Percentiles rank a stretch among this genome's conserved stretches.
Conservation (phyloP, 805 yeast species). For the Yarrowia yakushimensis region DNA sequence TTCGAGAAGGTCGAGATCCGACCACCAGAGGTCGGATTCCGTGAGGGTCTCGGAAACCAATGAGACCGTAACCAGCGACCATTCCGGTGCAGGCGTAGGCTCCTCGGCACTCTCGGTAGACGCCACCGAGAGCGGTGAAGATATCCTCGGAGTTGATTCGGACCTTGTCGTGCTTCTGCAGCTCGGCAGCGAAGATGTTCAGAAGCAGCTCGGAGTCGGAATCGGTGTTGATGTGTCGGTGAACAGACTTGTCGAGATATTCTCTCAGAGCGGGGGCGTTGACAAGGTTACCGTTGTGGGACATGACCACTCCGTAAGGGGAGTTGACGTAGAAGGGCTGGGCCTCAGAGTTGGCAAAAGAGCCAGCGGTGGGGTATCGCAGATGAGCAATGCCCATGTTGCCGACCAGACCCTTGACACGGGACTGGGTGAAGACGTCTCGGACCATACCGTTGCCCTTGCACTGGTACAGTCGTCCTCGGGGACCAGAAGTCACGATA, state of each 20-base stretch:
- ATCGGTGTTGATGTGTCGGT: slow-evolving; percentile 96
- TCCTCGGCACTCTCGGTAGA: slow-evolving; percentile 78
- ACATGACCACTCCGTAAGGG: slow-evolving; percentile 86
- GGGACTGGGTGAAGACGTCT: slow-evolving; percentile 84
- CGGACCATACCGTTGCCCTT: slow-evolving; percentile 99
- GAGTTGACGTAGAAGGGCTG: slow-evolving; percentile 98
- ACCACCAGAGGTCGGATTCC: slow-evolving; percentile 89
- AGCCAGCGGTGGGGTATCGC: slow-evolving; percentile 97
- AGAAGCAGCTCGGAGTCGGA: slow-evolving; percentile 88
- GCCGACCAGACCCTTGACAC: slow-evolving; percentile 79
- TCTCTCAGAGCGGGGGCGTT: slow-evolving; percentile 73
- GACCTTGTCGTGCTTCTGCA: slow-evolving; percentile 86
- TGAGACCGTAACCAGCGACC: slow-evolving; percentile 92
- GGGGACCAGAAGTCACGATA: slow-evolving; percentile 88
- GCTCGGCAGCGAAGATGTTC: slow-evolving; percentile 86
- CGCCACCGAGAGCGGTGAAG: slow-evolving; percentile 79
- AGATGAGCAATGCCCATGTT: slow-evolving; percentile 93
- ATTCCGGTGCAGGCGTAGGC: slow-evolving; percentile 96
- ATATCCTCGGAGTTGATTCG: slow-evolving; percentile 90
- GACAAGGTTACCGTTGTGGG: slow-evolving; percentile 94
- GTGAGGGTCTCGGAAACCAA: slow-evolving; percentile 96
- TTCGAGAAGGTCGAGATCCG: slow-evolving; percentile 71
- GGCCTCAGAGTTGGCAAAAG: slow-evolving; percentile 92
- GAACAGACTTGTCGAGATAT: slow-evolving; percentile 88
- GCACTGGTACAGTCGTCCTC: slow-evolving; percentile 94